phyloP scores from a whole-genome alignment of 169 alveolate genomes.

The Cryptosporidium meleagridis region DNA sequence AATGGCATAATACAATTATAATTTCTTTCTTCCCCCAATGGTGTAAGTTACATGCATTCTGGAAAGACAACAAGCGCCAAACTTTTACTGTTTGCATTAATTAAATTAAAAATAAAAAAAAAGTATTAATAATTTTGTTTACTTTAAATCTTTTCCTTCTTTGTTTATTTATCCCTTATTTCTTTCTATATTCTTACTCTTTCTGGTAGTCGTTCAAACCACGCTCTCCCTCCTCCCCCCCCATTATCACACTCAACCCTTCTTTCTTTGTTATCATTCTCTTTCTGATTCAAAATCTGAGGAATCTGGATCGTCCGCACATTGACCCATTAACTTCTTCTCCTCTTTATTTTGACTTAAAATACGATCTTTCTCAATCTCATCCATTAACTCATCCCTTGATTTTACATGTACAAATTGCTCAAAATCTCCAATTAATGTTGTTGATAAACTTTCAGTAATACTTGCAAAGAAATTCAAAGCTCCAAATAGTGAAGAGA shows the following conservation, averaged over 20 bases:
- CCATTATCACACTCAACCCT: background rate
- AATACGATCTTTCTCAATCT: constrained; percentile 75
- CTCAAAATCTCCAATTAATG: constrained; percentile 91
- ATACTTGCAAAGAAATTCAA: constrained; percentile 87
- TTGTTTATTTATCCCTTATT: no score
- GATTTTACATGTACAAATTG: constrained; percentile 87
- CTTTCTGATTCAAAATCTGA: background rate
- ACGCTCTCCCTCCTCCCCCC: background rate
- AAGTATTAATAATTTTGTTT: no score
- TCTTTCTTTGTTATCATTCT: background rate
- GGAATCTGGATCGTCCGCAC: background rate
- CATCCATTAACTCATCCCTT: constrained; percentile 81
- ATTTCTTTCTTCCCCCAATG: background rate
- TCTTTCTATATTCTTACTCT: no score
- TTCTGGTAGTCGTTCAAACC: no score
- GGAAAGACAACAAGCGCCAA: background rate
- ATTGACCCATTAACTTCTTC: background rate
- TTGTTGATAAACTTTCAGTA: constrained; percentile 90
- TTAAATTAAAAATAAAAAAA: no score
- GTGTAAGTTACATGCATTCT: background rate
- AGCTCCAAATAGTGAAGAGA: constrained; percentile 88
- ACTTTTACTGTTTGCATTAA: background rate
- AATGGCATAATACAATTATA: no score
- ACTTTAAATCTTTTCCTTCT: no score
- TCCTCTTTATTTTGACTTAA: constrained; percentile 33